Conservation (phyloP, 495 filamentous ascomycete genomes). For the Neurospora intermedia region DNA sequence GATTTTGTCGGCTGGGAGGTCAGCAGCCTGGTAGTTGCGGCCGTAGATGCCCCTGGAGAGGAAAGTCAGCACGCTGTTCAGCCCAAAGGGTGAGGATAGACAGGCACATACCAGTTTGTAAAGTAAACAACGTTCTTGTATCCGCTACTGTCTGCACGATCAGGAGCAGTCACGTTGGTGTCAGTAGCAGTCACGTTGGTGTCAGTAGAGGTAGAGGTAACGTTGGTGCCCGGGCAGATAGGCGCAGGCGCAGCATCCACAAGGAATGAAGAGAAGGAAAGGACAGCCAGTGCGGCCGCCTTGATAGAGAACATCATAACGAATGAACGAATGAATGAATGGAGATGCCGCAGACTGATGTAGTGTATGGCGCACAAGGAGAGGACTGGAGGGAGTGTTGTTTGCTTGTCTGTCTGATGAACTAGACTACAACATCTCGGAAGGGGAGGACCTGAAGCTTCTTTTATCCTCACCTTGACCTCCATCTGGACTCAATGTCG, state of each 20-base stretch:
- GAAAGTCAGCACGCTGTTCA: slow-evolving; percentile 4
- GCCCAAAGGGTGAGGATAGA: no score
- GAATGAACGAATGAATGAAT: no score
- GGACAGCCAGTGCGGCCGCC: slow-evolving; percentile 7
- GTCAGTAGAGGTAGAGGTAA: no score
- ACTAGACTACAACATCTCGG: neutral
- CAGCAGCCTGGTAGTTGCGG: slow-evolving; percentile 66
- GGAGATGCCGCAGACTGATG: neutral
- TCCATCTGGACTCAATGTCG: no score
- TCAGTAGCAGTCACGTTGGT: no score
- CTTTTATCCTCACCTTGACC: no score
- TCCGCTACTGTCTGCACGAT: neutral
- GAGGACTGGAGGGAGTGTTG: neutral
- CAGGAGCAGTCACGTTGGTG: no score
- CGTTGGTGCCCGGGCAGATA: no score
- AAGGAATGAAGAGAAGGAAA: slow-evolving; percentile 10
- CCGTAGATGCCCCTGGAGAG: slow-evolving; percentile 66
- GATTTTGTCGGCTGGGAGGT: slow-evolving; percentile 68
- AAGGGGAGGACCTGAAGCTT: neutral
- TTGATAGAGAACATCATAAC: neutral
- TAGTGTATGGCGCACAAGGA: no score
- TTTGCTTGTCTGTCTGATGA: neutral
- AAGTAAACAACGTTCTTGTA: slow-evolving; percentile 38
- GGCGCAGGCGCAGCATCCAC: slow-evolving; percentile 1
- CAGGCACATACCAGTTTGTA: slow-evolving; percentile 32